Percentiles rank a stretch among this genome's conserved stretches.
These are phyloP conservation scores for Metschnikowia peoriensis DNA, from an alignment of 805 yeast genomes.

Conservation along the genomic window DNA sequence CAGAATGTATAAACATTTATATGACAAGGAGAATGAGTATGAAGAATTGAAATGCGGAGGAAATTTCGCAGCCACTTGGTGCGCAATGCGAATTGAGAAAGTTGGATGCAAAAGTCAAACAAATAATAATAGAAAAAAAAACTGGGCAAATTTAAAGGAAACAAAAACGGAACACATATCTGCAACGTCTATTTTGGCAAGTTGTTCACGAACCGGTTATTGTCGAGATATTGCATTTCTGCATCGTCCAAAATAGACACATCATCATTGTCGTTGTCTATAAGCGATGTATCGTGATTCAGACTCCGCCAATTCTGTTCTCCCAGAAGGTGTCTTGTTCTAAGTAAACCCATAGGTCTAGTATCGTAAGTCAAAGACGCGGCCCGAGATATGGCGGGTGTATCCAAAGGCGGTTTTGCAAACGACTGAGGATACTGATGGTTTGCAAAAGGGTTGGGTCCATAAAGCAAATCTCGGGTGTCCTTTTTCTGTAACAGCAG, in stretches of 20 bases:
- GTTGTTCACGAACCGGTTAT: constrained; percentile 12
- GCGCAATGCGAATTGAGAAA: neutral
- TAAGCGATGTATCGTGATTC: too few species aligned
- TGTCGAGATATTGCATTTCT: constrained; percentile 14
- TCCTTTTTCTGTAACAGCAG: constrained; percentile 21
- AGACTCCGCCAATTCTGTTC: neutral
- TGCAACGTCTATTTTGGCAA: neutral
- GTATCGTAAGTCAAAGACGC: constrained; percentile 8
- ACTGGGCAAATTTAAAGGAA: neutral
- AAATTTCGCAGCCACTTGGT: constrained; percentile 3
- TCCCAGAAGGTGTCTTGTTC: constrained; percentile 12
- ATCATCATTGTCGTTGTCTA: constrained; percentile 1
- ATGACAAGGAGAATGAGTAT: neutral
- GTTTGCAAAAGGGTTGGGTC: constrained; percentile 15
- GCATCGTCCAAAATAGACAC: constrained; percentile 15
- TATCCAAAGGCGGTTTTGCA: constrained; percentile 6
- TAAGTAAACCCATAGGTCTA: neutral
- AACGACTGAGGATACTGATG: constrained; percentile 18
- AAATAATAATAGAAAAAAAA: neutral
- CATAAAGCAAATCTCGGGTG: constrained; percentile 23
- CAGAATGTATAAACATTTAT: too few species aligned
- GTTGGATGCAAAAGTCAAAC: neutral
- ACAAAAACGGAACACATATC: too few species aligned
- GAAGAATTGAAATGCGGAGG: neutral
- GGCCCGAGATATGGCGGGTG: constrained; percentile 8